phyloP scores from a whole-genome alignment of 805 yeast genomes.

The Debaryomyces hansenii region DNA sequence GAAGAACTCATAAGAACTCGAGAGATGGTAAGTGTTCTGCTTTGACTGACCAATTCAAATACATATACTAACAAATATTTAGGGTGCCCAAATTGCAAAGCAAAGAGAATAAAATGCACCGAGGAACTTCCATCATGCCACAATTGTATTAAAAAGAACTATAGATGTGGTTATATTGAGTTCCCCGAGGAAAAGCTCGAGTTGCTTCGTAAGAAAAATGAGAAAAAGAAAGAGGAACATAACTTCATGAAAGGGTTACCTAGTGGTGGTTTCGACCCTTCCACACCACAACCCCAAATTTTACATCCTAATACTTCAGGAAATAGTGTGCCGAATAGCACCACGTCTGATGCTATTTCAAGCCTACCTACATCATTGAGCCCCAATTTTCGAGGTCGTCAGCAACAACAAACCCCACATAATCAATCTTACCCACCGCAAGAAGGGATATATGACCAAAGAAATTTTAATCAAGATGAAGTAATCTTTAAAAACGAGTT shows the following conservation, averaged over 20 bases:
- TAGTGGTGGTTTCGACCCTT: not conserved
- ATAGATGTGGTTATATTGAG: conserved; percentile 43
- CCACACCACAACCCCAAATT: not conserved
- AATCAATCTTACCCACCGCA: not conserved
- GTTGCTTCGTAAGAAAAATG: conserved; percentile 33
- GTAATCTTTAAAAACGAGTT: too few species aligned
- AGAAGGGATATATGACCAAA: too few species aligned
- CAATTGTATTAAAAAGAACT: conserved; percentile 37
- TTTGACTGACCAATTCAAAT: not conserved
- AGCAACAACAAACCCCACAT: not conserved
- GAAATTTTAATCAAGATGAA: too few species aligned
- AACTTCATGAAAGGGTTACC: not conserved
- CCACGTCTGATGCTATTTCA: too few species aligned
- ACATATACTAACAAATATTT: conserved; percentile 6
- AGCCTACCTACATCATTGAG: not conserved
- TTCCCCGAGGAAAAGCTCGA: conserved; percentile 38
- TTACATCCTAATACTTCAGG: not conserved
- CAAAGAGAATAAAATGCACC: conserved; percentile 42
- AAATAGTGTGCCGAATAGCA: not conserved
- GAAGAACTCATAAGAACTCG: conserved; percentile 38
- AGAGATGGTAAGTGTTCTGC: conserved; percentile 32
- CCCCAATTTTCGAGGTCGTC: not conserved
- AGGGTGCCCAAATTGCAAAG: conserved; percentile 45
- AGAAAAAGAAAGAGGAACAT: conserved; percentile 11
- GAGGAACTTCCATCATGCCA: conserved; percentile 43